A percentile compares a stretch with the other conserved stretches of the same genome.
Evolutionary conservation across 306 rosid species (phyloP).

Genomic region (Leucaena leucocephala): DNA sequence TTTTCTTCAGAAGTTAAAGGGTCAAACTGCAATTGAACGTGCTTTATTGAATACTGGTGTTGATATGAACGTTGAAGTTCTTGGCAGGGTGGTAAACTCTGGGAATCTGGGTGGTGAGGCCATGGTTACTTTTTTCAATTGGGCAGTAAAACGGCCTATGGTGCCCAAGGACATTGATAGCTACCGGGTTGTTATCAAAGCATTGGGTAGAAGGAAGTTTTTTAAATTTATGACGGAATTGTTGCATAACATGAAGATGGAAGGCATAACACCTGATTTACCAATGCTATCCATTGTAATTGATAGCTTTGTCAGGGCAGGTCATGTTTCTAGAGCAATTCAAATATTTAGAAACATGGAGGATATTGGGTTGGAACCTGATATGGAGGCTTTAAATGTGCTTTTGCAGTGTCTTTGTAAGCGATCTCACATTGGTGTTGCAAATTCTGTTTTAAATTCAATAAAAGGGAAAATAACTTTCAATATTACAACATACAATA

Average conservation of each 20-base stretch:
- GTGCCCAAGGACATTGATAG: slow-evolving; percentile 47
- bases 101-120: slow-evolving; percentile 75
- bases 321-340: slow-evolving; percentile 65
- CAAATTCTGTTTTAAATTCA: slow-evolving; percentile 57
- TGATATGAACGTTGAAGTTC: slow-evolving; percentile 53
- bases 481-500: slow-evolving; percentile 53
- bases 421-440: slow-evolving; percentile 67
- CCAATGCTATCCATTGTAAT: slow-evolving; percentile 57
- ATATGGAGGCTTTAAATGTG: slow-evolving; percentile 62
- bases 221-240: slow-evolving; percentile 50
- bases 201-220: slow-evolving; percentile 79
- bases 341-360: slow-evolving; percentile 55
- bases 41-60: slow-evolving; percentile 55
- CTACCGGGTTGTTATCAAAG: slow-evolving; percentile 64
- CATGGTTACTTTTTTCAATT: slow-evolving; percentile 72
- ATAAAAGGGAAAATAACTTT: slow-evolving; percentile 63
- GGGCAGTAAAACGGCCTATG: slow-evolving; percentile 70
- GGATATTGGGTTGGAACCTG: slow-evolving; percentile 58
- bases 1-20: slow-evolving; percentile 78
- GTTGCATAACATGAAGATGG: slow-evolving; percentile 48
- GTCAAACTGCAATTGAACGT: slow-evolving; percentile 61
- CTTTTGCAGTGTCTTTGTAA: slow-evolving; percentile 63
- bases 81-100: slow-evolving; percentile 51
- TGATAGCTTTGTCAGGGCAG: slow-evolving; percentile 72
- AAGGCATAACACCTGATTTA: slow-evolving; percentile 50